phyloP scores from a whole-genome alignment of 495 filamentous ascomycete genomes.

The Daldinia caldariorum region DNA sequence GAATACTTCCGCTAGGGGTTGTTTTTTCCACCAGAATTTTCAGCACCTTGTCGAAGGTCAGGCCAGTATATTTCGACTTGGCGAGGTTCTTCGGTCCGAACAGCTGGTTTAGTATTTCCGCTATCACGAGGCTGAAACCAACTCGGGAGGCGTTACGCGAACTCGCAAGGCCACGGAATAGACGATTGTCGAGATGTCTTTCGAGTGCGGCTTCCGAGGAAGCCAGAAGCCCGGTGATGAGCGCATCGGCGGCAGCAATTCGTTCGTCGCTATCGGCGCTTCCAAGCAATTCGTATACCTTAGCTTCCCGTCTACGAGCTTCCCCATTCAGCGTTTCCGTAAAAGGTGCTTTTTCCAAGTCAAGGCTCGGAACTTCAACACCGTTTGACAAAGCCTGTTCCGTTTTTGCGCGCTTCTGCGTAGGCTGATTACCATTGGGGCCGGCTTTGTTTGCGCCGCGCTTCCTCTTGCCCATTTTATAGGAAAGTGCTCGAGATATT shows the following conservation, averaged over 20 bases:
- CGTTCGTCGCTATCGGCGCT: constrained; percentile 62
- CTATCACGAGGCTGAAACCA: constrained; percentile 90
- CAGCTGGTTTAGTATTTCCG: constrained; percentile 78
- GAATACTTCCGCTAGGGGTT: constrained; percentile 67
- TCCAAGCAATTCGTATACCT: constrained; percentile 62
- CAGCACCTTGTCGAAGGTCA: constrained; percentile 67
- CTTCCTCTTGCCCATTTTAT: constrained; percentile 57
- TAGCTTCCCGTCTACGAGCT: constrained; percentile 58
- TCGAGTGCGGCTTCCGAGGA: constrained; percentile 57
- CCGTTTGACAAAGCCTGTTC: constrained; percentile 44
- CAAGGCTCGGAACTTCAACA: constrained; percentile 40
- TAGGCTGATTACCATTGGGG: constrained; percentile 47
- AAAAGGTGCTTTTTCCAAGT: constrained; percentile 57
- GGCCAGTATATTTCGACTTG: constrained; percentile 55
- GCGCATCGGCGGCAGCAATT: constrained; percentile 60
- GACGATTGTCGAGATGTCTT: constrained; percentile 66
- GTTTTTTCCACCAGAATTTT: constrained; percentile 75
- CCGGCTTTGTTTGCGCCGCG: constrained; percentile 50
- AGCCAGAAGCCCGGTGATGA: constrained; percentile 58
- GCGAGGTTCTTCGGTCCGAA: constrained; percentile 58
- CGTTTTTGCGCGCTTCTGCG: constrained; percentile 56
- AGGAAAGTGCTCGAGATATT: neutral
- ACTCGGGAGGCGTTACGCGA: constrained; percentile 87
- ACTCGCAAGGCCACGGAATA: constrained; percentile 90
- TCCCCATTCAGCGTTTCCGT: constrained; percentile 53